phyloP scores from a whole-genome alignment of 2,329 filamentous ascomycete species.

The Colletotrichum spaethianum region DNA sequence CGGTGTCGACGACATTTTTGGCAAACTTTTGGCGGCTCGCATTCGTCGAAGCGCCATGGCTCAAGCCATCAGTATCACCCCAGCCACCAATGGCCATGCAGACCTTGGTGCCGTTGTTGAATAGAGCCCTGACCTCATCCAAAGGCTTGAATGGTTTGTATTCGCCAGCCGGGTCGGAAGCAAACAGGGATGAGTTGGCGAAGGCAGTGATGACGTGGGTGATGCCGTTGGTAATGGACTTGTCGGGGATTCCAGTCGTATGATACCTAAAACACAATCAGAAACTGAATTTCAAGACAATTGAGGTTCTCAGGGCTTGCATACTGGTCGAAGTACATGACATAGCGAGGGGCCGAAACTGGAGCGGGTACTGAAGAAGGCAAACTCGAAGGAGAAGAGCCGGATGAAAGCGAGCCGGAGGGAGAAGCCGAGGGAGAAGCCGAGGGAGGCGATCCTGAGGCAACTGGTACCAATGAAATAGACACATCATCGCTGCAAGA shows the following conservation, averaged over 20 bases:
- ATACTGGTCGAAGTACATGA: conserved; percentile 64
- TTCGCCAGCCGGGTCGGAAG: conserved; percentile 50
- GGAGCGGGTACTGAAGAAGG: neutral
- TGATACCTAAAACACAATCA: conserved; percentile 54
- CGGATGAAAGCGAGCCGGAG: too few relatives aligned
- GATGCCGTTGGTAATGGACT: conserved; percentile 58
- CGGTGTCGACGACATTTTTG: conserved; percentile 68
- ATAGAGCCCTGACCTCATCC: conserved; percentile 65
- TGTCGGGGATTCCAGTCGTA: conserved; percentile 52
- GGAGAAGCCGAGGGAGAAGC: neutral
- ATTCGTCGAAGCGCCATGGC: conserved; percentile 61
- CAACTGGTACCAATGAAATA: neutral
- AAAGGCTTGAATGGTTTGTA: conserved; percentile 70
- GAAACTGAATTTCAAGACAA: conserved; percentile 20
- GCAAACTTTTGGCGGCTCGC: conserved; percentile 66
- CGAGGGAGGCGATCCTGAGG: neutral
- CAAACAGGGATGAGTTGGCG: conserved; percentile 65
- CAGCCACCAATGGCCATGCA: conserved; percentile 77
- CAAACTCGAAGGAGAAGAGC: neutral
- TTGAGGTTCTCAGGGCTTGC: conserved; percentile 31
- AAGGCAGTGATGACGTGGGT: conserved; percentile 71
- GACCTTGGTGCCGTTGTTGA: conserved; percentile 67
- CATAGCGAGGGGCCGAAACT: conserved; percentile 46
- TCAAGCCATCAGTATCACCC: conserved; percentile 73
- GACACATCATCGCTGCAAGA: neutral